Evolutionary conservation across 495 filamentous ascomycete species (phyloP).

Genomic region (Lichenothelia convexa): DNA sequence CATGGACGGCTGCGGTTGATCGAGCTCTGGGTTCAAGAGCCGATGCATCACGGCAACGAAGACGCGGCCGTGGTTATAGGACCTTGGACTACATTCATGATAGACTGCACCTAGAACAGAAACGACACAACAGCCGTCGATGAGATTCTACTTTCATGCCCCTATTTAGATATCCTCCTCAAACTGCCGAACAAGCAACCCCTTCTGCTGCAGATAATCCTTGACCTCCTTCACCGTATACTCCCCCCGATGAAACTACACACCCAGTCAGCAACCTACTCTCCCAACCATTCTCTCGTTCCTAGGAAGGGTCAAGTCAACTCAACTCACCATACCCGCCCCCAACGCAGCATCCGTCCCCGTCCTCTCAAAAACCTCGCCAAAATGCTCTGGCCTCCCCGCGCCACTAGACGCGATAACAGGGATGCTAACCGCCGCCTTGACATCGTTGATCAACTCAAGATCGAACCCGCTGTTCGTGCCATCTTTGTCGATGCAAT

Average conservation of each 20-base stretch:
- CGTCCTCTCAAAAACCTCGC: constrained; percentile 74
- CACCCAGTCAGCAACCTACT: neutral
- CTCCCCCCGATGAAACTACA: constrained; percentile 77
- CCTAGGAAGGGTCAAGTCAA: constrained; percentile 2
- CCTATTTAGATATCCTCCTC: constrained; percentile 35
- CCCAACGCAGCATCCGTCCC: constrained; percentile 82
- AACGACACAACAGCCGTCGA: too few relatives aligned
- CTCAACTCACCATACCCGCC: constrained; percentile 63
- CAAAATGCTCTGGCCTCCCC: constrained; percentile 75
- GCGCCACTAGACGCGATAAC: constrained; percentile 93
- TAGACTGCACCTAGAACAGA: too few relatives aligned
- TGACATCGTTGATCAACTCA: constrained; percentile 77
- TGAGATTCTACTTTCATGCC: too few relatives aligned
- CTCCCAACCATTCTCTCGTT: constrained; percentile 4
- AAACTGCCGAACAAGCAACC: constrained; percentile 56
- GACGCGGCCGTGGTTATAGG: too few relatives aligned
- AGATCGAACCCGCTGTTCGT: constrained; percentile 91
- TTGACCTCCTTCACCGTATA: constrained; percentile 95
- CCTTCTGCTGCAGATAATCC: constrained; percentile 48
- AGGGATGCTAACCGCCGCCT: constrained; percentile 65
- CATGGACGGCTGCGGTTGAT: too few relatives aligned
- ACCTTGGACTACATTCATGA: too few relatives aligned
- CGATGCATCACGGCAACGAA: too few relatives aligned
- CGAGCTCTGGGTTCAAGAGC: too few relatives aligned
- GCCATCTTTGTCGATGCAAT: constrained; percentile 95